These are phyloP conservation scores for Phytophthora fragariaefolia DNA, from an alignment of 352 stramenopile species.

Conservation along the genomic window DNA sequence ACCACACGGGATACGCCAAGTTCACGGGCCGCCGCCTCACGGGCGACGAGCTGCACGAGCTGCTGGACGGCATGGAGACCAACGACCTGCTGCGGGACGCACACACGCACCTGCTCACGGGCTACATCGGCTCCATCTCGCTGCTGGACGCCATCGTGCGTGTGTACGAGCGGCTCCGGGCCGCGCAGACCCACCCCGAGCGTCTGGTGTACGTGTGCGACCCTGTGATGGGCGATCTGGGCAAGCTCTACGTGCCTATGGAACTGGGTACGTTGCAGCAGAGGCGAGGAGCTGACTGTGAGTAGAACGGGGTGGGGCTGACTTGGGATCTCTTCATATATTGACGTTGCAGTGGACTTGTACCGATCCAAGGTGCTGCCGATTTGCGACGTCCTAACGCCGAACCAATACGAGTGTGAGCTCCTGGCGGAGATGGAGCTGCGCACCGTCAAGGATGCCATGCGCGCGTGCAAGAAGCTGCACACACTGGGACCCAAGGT, in stretches of 20 bases:
- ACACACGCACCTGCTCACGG: slow-evolving; percentile 85
- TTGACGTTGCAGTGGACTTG: slow-evolving; percentile 62
- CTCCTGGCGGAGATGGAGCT: slow-evolving; percentile 78
- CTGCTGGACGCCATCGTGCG: slow-evolving; percentile 77
- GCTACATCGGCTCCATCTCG: slow-evolving; percentile 77
- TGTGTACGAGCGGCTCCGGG: slow-evolving; percentile 64
- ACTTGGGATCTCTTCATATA: slow-evolving; percentile 3
- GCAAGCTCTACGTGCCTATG: slow-evolving; percentile 80
- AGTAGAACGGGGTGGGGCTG: neutral
- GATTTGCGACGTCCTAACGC: slow-evolving; percentile 85
- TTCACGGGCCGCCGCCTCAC: slow-evolving; percentile 77
- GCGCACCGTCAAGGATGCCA: slow-evolving; percentile 64
- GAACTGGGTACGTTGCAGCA: slow-evolving; percentile 61
- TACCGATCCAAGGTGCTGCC: slow-evolving; percentile 81
- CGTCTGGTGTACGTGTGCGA: slow-evolving; percentile 84
- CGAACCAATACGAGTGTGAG: slow-evolving; percentile 90
- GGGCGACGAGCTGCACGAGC: slow-evolving; percentile 76
- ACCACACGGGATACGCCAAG: slow-evolving; percentile 84
- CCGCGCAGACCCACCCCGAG: slow-evolving; percentile 54
- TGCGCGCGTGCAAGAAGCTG: slow-evolving; percentile 76
- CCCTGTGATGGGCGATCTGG: slow-evolving; percentile 83
- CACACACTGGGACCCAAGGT: slow-evolving; percentile 74
- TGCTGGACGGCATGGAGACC: slow-evolving; percentile 78
- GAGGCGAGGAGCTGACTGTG: neutral
- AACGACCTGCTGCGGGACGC: slow-evolving; percentile 73